Conservation (phyloP, 164 flowering plant species). For the Chimonanthus praecox region DNA sequence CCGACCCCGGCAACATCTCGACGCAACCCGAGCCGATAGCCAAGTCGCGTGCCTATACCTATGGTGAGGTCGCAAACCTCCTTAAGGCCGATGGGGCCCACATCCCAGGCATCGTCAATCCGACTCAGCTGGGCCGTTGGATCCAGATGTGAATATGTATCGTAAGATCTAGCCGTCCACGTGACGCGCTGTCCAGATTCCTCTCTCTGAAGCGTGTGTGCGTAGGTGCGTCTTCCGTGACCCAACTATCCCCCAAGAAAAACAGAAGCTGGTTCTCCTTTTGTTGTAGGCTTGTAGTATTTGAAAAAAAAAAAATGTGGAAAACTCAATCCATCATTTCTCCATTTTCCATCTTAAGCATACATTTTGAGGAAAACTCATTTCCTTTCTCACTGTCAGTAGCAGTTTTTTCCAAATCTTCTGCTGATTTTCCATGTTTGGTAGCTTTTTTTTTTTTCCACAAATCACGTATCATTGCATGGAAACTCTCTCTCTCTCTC, state of each 20-base stretch:
- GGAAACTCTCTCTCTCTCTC: no score
- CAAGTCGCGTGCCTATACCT: constrained; percentile 37
- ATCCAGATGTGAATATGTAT: constrained; percentile 43
- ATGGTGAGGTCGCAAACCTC: constrained; percentile 59
- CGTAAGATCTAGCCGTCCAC: background rate
- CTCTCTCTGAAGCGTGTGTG: background rate
- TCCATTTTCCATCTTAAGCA: no score
- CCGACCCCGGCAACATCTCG: background rate
- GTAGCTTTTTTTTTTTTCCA: no score
- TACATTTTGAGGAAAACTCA: no score
- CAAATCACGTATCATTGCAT: no score
- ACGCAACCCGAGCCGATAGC: background rate
- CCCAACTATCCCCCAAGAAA: background rate
- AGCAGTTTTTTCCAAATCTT: no score
- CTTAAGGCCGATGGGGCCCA: constrained; percentile 66
- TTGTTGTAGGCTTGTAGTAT: no score
- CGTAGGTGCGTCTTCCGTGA: background rate
- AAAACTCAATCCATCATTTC: no score
- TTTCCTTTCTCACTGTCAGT: no score
- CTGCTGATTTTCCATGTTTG: no score
- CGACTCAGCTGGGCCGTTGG: constrained; percentile 73
- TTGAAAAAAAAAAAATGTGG: no score
- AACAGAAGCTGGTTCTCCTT: no score
- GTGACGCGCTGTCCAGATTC: background rate
- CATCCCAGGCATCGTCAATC: constrained; percentile 71